A percentile compares a stretch with the other conserved stretches of the same genome.
Evolutionary conservation across 352 stramenopile genomes (phyloP).

Genomic region (Pythium graminicola): DNA sequence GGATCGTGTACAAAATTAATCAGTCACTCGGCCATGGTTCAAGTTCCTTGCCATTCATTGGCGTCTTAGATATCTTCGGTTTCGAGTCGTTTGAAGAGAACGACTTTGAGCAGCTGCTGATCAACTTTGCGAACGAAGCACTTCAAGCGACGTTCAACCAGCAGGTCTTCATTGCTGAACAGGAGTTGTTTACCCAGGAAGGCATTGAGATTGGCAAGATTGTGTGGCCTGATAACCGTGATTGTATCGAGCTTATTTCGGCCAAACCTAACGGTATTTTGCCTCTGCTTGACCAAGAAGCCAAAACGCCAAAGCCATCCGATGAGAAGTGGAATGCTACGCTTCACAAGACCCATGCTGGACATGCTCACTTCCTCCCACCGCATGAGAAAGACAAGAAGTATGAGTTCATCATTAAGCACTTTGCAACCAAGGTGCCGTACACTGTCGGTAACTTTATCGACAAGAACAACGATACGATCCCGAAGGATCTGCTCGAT

Average conservation of each 20-base stretch:
- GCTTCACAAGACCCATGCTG: slow-evolving; percentile 79
- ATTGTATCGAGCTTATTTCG: slow-evolving; percentile 87
- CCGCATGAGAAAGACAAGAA: slow-evolving; percentile 88
- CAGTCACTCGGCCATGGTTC: slow-evolving; percentile 73
- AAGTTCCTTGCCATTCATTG: slow-evolving; percentile 79
- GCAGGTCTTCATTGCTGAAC: slow-evolving; percentile 86
- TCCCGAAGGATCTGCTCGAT: slow-evolving; percentile 77
- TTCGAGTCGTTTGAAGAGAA: slow-evolving; percentile 90
- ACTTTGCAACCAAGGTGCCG: slow-evolving; percentile 86
- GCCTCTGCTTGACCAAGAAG: slow-evolving; percentile 77
- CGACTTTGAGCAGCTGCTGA: slow-evolving; percentile 86
- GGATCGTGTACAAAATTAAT: slow-evolving; percentile 92
- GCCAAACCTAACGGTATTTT: slow-evolving; percentile 79
- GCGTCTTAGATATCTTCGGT: slow-evolving; percentile 89
- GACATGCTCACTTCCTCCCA: slow-evolving; percentile 79
- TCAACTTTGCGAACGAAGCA: slow-evolving; percentile 90
- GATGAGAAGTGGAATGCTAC: slow-evolving; percentile 83
- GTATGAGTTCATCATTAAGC: slow-evolving; percentile 84
- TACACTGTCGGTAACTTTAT: slow-evolving; percentile 89
- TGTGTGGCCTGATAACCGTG: slow-evolving; percentile 88
- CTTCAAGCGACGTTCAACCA: slow-evolving; percentile 87
- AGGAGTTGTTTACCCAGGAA: slow-evolving; percentile 88
- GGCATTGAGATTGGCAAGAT: slow-evolving; percentile 87
- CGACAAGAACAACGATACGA: slow-evolving; percentile 90
- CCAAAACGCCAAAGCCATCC: slow-evolving; percentile 85